Evolutionary conservation across 441 rosid genomes (phyloP).

Genomic region (Jatropha multifida): DNA sequence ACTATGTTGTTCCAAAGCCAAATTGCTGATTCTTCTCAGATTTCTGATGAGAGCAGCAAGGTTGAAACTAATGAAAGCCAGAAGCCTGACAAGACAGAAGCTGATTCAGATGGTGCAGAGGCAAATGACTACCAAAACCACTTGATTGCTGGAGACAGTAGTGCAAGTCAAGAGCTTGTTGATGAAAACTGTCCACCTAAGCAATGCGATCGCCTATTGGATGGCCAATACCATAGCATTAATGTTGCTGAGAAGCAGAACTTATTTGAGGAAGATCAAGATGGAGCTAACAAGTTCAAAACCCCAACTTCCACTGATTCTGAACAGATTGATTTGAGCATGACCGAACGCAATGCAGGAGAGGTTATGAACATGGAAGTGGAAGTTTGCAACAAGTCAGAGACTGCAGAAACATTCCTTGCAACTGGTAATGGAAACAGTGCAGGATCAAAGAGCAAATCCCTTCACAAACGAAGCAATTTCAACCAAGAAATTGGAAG

Average conservation of each 20-base stretch:
- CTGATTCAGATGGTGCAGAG: conserved; percentile 13
- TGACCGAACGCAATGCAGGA: conserved; percentile 1
- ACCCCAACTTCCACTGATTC: conserved; percentile 15
- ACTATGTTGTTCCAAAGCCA: conserved; percentile 5
- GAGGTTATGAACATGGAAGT: conserved; percentile 36
- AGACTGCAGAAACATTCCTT: conserved; percentile 20
- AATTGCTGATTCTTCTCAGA: conserved; percentile 16
- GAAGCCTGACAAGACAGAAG: conserved; percentile 15
- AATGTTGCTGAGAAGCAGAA: conserved; percentile 20
- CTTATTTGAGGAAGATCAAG: conserved; percentile 28
- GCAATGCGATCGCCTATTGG: conserved; percentile 15
- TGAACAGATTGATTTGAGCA: conserved; percentile 25
- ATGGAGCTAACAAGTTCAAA: conserved; percentile 20
- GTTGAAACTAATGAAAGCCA: conserved; percentile 12
- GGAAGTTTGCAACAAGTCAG: conserved; percentile 23
- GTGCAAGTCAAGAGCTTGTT: conserved; percentile 15
- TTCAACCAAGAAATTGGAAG: conserved; percentile 34
- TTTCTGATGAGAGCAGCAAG: conserved; percentile 12
- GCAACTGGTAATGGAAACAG: conserved; percentile 17
- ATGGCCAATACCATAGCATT: conserved; percentile 15
- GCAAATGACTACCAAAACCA: conserved; percentile 14
- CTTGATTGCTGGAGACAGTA: conserved; percentile 15
- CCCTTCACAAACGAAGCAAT: conserved; percentile 23
- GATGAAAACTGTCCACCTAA: conserved; percentile 18
- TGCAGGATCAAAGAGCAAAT: conserved; percentile 12